phyloP scores from a whole-genome alignment of 371 early-diverging fungal species.

The Blakeslea trispora region DNA sequence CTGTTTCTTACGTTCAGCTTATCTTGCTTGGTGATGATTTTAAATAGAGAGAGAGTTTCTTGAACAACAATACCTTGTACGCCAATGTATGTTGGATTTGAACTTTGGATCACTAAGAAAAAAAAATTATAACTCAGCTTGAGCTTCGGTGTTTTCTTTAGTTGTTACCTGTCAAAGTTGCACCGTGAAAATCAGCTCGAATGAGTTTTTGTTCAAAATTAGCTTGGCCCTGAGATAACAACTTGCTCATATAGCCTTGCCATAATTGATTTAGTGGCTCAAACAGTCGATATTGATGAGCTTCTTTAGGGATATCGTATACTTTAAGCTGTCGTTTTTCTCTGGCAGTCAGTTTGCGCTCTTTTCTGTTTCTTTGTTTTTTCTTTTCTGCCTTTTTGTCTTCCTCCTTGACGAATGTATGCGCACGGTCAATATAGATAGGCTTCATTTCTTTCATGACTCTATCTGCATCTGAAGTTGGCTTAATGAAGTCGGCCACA shows the following conservation, averaged over 20 bases:
- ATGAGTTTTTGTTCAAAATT: constrained; percentile 66
- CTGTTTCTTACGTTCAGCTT: constrained; percentile 60
- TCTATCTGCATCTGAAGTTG: constrained; percentile 13
- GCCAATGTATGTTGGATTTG: constrained; percentile 79
- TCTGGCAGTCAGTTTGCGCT: constrained; percentile 57
- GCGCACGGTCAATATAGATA: constrained; percentile 19
- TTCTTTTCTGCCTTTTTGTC: constrained; percentile 21
- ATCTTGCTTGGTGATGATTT: constrained; percentile 74
- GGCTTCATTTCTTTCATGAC: constrained; percentile 8
- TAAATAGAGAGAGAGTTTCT: constrained; percentile 87
- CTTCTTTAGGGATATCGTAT: constrained; percentile 65
- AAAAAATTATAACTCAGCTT: constrained; percentile 13
- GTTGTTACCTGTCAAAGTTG: constrained; percentile 67
- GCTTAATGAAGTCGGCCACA: constrained; percentile 20
- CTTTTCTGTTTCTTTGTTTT: constrained; percentile 32
- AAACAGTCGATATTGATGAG: constrained; percentile 61
- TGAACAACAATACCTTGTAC: constrained; percentile 81
- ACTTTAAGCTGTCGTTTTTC: constrained; percentile 61
- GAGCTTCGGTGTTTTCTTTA: not conserved
- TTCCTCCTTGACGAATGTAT: constrained; percentile 23
- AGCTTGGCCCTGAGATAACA: constrained; percentile 44
- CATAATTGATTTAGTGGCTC: constrained; percentile 79
- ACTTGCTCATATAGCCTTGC: constrained; percentile 76
- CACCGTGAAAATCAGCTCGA: constrained; percentile 88
- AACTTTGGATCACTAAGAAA: constrained; percentile 75